Evolutionary conservation across 139 green algal genomes (phyloP).

Genomic region (Chlamydomonas sphaeroides): DNA sequence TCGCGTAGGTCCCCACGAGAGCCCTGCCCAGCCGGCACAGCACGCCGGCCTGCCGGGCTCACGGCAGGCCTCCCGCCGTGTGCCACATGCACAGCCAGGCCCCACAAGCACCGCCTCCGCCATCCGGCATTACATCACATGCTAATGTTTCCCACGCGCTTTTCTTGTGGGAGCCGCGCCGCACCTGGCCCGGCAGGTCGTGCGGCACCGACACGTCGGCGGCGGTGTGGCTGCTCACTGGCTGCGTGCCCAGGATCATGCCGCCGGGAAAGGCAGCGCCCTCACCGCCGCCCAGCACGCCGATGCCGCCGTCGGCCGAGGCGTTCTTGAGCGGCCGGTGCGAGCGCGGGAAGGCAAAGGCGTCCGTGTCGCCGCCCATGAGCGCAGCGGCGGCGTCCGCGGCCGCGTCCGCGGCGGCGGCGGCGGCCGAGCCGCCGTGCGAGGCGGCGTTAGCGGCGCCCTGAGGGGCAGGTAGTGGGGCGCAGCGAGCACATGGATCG

Average conservation of each 20-base stretch:
- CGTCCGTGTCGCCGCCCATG: neutral
- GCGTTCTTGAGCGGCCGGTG: neutral
- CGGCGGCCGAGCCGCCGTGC: conserved; percentile 1
- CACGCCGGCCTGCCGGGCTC: too few relatives aligned
- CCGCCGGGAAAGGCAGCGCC: neutral
- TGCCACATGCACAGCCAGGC: too few relatives aligned
- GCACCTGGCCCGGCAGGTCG: conserved; percentile 32
- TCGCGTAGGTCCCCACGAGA: neutral
- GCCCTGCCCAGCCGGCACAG: too few relatives aligned
- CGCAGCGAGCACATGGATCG: too few relatives aligned
- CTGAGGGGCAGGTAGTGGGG: too few relatives aligned
- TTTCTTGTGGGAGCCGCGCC: too few relatives aligned
- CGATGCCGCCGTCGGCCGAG: neutral
- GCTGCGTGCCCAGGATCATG: conserved; percentile 41
- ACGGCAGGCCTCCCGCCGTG: too few relatives aligned
- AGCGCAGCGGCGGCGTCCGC: too few relatives aligned
- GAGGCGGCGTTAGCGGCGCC: conserved; percentile 6
- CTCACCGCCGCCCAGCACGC: conserved; percentile 7
- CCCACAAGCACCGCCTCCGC: too few relatives aligned
- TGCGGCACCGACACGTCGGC: conserved; percentile 36
- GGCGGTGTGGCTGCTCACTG: conserved; percentile 10
- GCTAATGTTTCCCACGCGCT: too few relatives aligned
- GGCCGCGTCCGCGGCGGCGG: neutral
- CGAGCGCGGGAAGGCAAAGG: neutral
- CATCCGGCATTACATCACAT: too few relatives aligned